These are phyloP conservation scores for Colletotrichum tofieldiae DNA, from an alignment of 2,329 filamentous ascomycete genomes.

Conservation along the genomic window DNA sequence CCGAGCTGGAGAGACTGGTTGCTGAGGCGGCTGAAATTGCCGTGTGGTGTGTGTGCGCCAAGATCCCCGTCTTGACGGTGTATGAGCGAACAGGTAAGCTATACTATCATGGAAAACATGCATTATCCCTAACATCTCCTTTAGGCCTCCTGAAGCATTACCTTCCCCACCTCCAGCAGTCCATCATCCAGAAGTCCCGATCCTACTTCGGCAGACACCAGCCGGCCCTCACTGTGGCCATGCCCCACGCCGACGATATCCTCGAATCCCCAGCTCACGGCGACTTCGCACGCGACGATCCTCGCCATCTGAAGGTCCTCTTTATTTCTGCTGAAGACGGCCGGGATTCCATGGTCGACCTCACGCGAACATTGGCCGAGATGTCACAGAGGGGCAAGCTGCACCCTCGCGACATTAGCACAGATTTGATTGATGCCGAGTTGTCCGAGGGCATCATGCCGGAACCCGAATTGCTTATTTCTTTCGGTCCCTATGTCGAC, in stretches of 20 bases:
- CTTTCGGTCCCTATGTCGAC: slow-evolving; percentile 88
- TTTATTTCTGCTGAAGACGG: slow-evolving; percentile 92
- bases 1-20: slow-evolving; percentile 86
- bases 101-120: not conserved
- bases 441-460: slow-evolving; percentile 84
- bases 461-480: slow-evolving; percentile 90
- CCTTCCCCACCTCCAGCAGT: slow-evolving; percentile 86
- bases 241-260: slow-evolving; percentile 60
- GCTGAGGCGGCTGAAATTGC: slow-evolving; percentile 93
- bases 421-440: slow-evolving; percentile 91
- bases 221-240: slow-evolving; percentile 75
- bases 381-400: slow-evolving; percentile 95
- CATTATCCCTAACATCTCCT: slow-evolving; percentile 41
- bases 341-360: slow-evolving; percentile 92
- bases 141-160: slow-evolving; percentile 90
- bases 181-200: slow-evolving; percentile 83
- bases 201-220: slow-evolving; percentile 88
- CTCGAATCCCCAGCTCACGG: slow-evolving; percentile 49
- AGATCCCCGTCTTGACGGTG: slow-evolving; percentile 88
- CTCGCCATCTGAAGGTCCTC: slow-evolving; percentile 72
- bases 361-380: slow-evolving; percentile 93
- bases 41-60: slow-evolving; percentile 93
- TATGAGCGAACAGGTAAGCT: slow-evolving; percentile 90
- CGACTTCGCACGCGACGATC: slow-evolving; percentile 45
- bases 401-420: slow-evolving; percentile 83